These are phyloP conservation scores for Leptographium wingfieldii DNA, from an alignment of 2,329 filamentous ascomycete species.

Conservation along the genomic window DNA sequence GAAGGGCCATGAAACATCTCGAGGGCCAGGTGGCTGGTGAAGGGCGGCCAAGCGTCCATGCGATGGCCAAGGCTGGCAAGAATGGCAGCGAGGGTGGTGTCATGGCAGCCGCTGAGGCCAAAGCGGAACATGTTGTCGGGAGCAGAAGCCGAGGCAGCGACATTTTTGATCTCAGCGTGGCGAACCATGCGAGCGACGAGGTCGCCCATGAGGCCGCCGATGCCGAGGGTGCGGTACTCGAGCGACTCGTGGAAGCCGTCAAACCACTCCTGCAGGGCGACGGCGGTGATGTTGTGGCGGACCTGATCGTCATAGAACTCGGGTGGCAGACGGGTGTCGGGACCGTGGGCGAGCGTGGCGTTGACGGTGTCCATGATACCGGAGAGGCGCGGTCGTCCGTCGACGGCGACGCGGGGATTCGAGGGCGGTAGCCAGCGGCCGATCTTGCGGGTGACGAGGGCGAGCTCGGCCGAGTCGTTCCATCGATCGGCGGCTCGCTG, in stretches of 20 bases:
- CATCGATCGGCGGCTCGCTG: constrained; percentile 58
- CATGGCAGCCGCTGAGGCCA: constrained; percentile 75
- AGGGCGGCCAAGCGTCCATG: constrained; percentile 71
- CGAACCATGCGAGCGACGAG: constrained; percentile 64
- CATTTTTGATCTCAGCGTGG: constrained; percentile 39
- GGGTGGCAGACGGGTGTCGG: constrained; percentile 62
- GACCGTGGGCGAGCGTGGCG: constrained; percentile 72
- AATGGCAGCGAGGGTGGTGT: constrained; percentile 77
- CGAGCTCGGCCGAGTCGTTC: constrained; percentile 71
- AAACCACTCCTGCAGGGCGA: constrained; percentile 89
- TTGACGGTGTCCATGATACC: constrained; percentile 95
- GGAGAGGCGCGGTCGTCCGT: constrained; percentile 69
- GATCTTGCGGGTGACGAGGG: constrained; percentile 63
- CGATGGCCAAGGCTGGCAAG: constrained; percentile 70
- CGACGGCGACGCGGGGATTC: constrained; percentile 59
- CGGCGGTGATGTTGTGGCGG: constrained; percentile 55
- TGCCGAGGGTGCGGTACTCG: constrained; percentile 83
- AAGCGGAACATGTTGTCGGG: constrained; percentile 46
- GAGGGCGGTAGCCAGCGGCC: constrained; percentile 76
- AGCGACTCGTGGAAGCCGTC: constrained; percentile 68
- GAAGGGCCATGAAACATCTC: constrained; percentile 61
- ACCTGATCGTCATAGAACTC: constrained; percentile 78
- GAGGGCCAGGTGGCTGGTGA: constrained; percentile 81
- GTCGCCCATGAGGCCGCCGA: constrained; percentile 75
- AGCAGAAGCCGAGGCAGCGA: constrained; percentile 27